Percentiles rank a stretch among this genome's conserved stretches.
These are phyloP conservation scores for Dictyostelium citrinum DNA, from an alignment of 78 protist species.

Conservation along the genomic window DNA sequence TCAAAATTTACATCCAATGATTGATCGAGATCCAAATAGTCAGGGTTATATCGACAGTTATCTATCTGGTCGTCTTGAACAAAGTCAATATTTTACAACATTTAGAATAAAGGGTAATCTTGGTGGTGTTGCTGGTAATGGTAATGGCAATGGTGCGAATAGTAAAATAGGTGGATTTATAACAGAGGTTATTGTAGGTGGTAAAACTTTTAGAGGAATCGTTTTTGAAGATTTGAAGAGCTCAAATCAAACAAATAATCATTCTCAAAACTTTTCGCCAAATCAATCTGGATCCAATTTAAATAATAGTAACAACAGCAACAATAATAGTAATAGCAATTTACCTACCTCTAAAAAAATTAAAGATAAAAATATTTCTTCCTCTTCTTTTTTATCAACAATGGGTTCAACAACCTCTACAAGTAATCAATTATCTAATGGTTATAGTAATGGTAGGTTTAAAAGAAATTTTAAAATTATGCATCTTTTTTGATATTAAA, in stretches of 20 bases:
- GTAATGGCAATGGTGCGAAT: background rate
- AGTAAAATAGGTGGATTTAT: conserved; percentile 12
- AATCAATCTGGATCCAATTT: background rate
- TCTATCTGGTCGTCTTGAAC: conserved; percentile 13
- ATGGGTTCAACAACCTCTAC: background rate
- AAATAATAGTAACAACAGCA: background rate
- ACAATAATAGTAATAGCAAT: background rate
- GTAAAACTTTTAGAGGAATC: conserved; percentile 42
- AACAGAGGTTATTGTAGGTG: conserved; percentile 19
- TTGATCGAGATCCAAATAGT: background rate
- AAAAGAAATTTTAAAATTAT: background rate
- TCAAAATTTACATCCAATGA: background rate
- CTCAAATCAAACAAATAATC: background rate
- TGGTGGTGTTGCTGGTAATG: background rate
- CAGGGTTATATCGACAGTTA: background rate
- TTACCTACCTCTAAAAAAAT: background rate
- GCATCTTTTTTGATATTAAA: too few species aligned
- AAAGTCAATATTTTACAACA: background rate
- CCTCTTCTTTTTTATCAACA: background rate
- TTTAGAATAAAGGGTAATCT: conserved; percentile 12
- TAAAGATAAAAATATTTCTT: background rate
- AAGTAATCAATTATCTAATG: background rate
- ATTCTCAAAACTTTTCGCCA: background rate
- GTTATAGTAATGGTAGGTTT: background rate
- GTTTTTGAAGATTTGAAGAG: conserved; percentile 52